phyloP scores from a whole-genome alignment of 768 basidiomycete genomes.

The Heimioporus sp. region DNA sequence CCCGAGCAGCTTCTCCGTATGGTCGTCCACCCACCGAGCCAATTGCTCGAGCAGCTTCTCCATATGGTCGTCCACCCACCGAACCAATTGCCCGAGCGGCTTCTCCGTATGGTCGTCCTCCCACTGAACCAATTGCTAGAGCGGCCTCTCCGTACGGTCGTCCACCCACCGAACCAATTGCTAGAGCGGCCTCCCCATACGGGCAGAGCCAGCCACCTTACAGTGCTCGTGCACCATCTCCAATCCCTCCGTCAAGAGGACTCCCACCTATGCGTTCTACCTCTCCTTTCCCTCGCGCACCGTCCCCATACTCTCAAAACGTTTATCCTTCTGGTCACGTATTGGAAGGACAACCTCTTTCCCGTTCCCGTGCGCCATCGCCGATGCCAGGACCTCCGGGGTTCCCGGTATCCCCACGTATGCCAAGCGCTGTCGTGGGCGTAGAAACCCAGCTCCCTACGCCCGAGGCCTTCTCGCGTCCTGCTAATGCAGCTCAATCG shows the following conservation, averaged over 20 bases:
- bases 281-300: constrained; percentile 31
- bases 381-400: constrained; percentile 47
- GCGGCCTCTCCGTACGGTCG: constrained; percentile 34
- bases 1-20: constrained; percentile 33
- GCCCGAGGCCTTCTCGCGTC: constrained; percentile 74
- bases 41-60: constrained; percentile 18
- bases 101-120: constrained; percentile 33
- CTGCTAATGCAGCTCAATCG: constrained; percentile 62
- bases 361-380: constrained; percentile 45
- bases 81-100: constrained; percentile 19
- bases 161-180: constrained; percentile 40
- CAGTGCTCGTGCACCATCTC: constrained; percentile 27
- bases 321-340: constrained; percentile 60
- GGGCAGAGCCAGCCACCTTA: constrained; percentile 23
- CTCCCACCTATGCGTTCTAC: constrained; percentile 23
- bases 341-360: constrained; percentile 52
- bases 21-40: constrained; percentile 23
- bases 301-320: constrained; percentile 30
- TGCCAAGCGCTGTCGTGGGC: constrained; percentile 13
- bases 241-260: constrained; percentile 24
- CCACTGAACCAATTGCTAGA: constrained; percentile 39
- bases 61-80: constrained; percentile 26
- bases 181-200: constrained; percentile 35
- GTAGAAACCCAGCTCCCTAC: constrained; percentile 44
- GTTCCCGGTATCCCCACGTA: constrained; percentile 30